Evolutionary conservation across 768 basidiomycete genomes (phyloP).

Genomic region (Mycena kentingensis): DNA sequence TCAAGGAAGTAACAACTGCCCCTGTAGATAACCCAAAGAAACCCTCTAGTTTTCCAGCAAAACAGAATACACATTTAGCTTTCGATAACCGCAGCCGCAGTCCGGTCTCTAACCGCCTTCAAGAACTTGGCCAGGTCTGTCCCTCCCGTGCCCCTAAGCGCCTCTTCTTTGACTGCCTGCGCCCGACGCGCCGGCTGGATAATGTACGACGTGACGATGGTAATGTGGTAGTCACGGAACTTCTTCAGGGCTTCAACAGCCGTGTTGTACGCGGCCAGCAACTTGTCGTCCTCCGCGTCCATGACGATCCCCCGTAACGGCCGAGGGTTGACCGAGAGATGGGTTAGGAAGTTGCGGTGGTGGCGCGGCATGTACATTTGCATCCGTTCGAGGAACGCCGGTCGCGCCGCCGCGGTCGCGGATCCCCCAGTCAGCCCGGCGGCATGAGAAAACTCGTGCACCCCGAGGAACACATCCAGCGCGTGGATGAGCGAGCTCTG

Average conservation of each 20-base stretch:
- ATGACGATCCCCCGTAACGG: constrained; percentile 61
- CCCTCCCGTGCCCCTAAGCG: constrained; percentile 75
- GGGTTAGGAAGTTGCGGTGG: constrained; percentile 75
- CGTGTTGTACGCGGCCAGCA: constrained; percentile 61
- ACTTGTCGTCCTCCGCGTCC: constrained; percentile 28
- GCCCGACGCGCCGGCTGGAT: constrained; percentile 61
- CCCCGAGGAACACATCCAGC: constrained; percentile 70
- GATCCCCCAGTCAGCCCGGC: constrained; percentile 25
- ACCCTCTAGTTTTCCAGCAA: no score
- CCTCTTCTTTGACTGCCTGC: constrained; percentile 28
- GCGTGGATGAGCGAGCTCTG: constrained; percentile 80
- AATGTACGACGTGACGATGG: constrained; percentile 74
- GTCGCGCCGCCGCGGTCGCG: constrained; percentile 22
- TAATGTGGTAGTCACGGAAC: constrained; percentile 78
- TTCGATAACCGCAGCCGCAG: constrained; percentile 45
- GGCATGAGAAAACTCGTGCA: constrained; percentile 52
- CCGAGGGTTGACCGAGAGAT: constrained; percentile 61
- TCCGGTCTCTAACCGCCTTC: constrained; percentile 70
- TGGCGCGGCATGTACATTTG: constrained; percentile 81
- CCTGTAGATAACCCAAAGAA: no score
- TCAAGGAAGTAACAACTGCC: no score
- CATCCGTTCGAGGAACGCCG: constrained; percentile 70
- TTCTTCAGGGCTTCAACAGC: constrained; percentile 67
- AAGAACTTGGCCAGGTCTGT: constrained; percentile 77
- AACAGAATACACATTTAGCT: no score